phyloP scores from a whole-genome alignment of 1,284 basidiomycete genomes.

The Cryptococcus floricola region DNA sequence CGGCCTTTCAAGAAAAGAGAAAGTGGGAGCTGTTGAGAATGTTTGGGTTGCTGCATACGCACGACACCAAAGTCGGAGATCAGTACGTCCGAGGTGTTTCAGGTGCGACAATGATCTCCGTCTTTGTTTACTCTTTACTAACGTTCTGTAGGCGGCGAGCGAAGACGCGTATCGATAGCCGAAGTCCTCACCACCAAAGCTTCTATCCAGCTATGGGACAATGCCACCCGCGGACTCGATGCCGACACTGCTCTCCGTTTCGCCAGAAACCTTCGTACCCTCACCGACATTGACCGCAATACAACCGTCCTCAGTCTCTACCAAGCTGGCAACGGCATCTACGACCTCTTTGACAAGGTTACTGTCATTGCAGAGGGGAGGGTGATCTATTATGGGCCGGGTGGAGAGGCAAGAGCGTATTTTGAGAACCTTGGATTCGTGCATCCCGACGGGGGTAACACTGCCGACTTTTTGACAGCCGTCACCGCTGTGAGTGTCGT shows the following conservation, averaged over 20 bases:
- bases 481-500: slow-evolving; percentile 54
- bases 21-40: slow-evolving; percentile 61
- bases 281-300: slow-evolving; percentile 70
- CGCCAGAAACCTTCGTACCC: slow-evolving; percentile 64
- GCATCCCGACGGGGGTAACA: slow-evolving; percentile 40
- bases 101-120: slow-evolving; percentile 47
- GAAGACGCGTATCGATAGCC: slow-evolving; percentile 66
- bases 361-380: slow-evolving; percentile 72
- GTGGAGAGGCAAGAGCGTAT: slow-evolving; percentile 66
- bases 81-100: slow-evolving; percentile 69
- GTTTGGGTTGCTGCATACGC: slow-evolving; percentile 69
- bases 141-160: slow-evolving; percentile 53
- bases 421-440: slow-evolving; percentile 75
- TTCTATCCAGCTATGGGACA: slow-evolving; percentile 65
- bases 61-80: slow-evolving; percentile 73
- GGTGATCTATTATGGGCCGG: slow-evolving; percentile 74
- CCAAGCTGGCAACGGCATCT: slow-evolving; percentile 65
- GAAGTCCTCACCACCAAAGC: slow-evolving; percentile 62
- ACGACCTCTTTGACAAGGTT: slow-evolving; percentile 62
- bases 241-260: slow-evolving; percentile 80
- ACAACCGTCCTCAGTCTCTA: slow-evolving; percentile 80
- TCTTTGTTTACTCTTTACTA: not conserved
- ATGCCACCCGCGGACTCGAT: slow-evolving; percentile 59
- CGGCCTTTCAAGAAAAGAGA: slow-evolving; percentile 50
- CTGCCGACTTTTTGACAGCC: slow-evolving; percentile 58